phyloP scores from a whole-genome alignment of 768 basidiomycete species.

The Russula foetens region DNA sequence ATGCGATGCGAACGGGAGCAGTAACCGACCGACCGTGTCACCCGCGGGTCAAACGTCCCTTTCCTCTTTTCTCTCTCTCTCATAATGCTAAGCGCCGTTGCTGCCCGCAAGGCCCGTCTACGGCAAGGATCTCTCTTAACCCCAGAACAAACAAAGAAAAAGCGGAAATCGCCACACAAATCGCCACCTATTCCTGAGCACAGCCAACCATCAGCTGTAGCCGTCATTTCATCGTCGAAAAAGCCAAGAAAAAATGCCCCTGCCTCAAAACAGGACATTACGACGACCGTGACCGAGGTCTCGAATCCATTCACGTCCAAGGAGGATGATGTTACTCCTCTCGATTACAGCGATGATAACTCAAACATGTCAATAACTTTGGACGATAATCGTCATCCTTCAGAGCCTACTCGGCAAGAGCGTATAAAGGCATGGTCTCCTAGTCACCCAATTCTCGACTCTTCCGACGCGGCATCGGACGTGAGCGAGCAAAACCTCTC shows the following conservation, averaged over 20 bases:
- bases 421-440: slow-evolving; percentile 48
- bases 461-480: slow-evolving; percentile 25
- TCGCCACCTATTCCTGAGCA: slow-evolving; percentile 24
- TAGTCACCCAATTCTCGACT: slow-evolving; percentile 33
- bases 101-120: slow-evolving; percentile 56
- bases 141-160: too few species aligned
- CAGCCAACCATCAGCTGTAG: slow-evolving; percentile 12
- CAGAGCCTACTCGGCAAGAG: not conserved
- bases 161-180: not conserved
- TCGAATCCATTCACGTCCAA: slow-evolving; percentile 30
- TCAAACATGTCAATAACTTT: slow-evolving; percentile 26
- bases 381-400: slow-evolving; percentile 15
- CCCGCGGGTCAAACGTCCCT: not conserved
- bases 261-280: slow-evolving; percentile 17
- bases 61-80: too few species aligned
- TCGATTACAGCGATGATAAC: slow-evolving; percentile 20
- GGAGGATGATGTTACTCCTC: slow-evolving; percentile 28
- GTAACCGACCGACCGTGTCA: not conserved
- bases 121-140: not conserved
- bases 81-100: slow-evolving; percentile 65
- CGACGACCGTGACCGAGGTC: slow-evolving; percentile 11
- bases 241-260: slow-evolving; percentile 25
- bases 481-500: slow-evolving; percentile 22
- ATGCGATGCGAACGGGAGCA: not conserved
- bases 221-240: slow-evolving; percentile 19